These are phyloP conservation scores for Xanthoconium purpureum DNA, from an alignment of 768 basidiomycete species.

Conservation along the genomic window DNA sequence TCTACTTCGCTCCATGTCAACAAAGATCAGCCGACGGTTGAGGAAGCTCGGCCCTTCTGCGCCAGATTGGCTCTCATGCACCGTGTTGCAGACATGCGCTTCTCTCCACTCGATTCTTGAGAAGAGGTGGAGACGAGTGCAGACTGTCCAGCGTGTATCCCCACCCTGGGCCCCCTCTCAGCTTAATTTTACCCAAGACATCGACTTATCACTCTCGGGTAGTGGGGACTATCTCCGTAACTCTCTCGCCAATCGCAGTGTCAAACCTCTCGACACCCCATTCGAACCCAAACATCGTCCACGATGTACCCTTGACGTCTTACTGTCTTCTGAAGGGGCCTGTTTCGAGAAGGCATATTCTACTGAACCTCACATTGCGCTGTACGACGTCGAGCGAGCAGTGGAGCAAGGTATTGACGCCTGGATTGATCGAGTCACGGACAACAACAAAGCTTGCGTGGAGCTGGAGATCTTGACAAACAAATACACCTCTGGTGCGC, in stretches of 20 bases:
- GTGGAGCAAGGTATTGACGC: slow-evolving; percentile 30
- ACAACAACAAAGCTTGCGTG: slow-evolving; percentile 18
- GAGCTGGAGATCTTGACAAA: slow-evolving; percentile 25
- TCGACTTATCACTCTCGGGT: slow-evolving; percentile 30
- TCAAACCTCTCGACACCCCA: slow-evolving; percentile 1
- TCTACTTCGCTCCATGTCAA: slow-evolving; percentile 27
- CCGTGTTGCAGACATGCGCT: slow-evolving; percentile 36
- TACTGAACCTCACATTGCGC: slow-evolving; percentile 12
- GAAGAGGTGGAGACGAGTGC: slow-evolving; percentile 35
- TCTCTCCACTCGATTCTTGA: slow-evolving; percentile 39
- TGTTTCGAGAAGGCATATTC: slow-evolving; percentile 10
- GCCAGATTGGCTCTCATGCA: slow-evolving; percentile 33
- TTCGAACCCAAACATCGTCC: slow-evolving; percentile 4
- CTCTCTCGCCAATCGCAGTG: slow-evolving; percentile 2
- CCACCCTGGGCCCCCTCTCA: not conserved
- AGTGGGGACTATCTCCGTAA: slow-evolving; percentile 29
- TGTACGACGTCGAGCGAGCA: slow-evolving; percentile 39
- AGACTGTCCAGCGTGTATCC: slow-evolving; percentile 21
- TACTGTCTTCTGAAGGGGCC: not conserved
- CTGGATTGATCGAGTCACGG: slow-evolving; percentile 30
- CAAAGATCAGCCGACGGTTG: slow-evolving; percentile 8
- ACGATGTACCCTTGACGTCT: slow-evolving; percentile 3
- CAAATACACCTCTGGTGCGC: slow-evolving; percentile 26
- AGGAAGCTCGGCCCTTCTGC: slow-evolving; percentile 16
- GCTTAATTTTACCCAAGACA: slow-evolving; percentile 31